phyloP scores from a whole-genome alignment of 31 red algal species.

The Endocladia muricata region DNA sequence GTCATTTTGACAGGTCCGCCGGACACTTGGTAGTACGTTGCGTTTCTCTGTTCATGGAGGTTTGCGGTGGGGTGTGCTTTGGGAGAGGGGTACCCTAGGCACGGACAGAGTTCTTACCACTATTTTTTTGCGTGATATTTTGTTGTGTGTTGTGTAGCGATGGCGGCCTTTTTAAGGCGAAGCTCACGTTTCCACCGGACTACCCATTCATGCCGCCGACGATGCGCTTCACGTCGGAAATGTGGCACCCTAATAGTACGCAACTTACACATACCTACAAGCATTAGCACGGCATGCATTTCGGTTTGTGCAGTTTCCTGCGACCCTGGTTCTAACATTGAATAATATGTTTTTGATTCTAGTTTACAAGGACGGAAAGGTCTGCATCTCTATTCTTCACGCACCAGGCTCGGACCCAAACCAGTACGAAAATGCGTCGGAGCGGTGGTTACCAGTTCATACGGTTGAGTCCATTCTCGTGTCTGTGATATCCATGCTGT shows the following conservation, averaged over 20 bases:
- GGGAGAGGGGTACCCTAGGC: too few relatives aligned
- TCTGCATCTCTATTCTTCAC: slow-evolving; percentile 98
- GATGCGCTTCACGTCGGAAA: slow-evolving; percentile 92
- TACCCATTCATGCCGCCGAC: slow-evolving; percentile 97
- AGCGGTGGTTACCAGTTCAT: slow-evolving; percentile 97
- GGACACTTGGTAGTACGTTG: slow-evolving; percentile 94
- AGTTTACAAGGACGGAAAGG: slow-evolving; percentile 97
- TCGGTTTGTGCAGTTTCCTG: too few relatives aligned
- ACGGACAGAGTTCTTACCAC: too few relatives aligned
- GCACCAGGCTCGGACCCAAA: slow-evolving; percentile 96
- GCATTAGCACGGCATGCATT: too few relatives aligned
- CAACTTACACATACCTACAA: neutral
- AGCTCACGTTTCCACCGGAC: slow-evolving; percentile 89
- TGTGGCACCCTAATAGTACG: slow-evolving; percentile 99
- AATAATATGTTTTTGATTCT: too few relatives aligned
- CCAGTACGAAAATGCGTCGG: slow-evolving; percentile 93
- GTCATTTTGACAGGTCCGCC: slow-evolving; percentile 94
- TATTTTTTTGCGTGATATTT: too few relatives aligned
- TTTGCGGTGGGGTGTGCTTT: too few relatives aligned
- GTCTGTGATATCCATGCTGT: slow-evolving; percentile 95
- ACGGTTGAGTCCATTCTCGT: slow-evolving; percentile 98
- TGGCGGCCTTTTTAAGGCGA: slow-evolving; percentile 96
- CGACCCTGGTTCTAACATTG: too few relatives aligned
- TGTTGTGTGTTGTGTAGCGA: too few relatives aligned
- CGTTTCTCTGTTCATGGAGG: too few relatives aligned